Percentiles rank a stretch among this genome's conserved stretches.
Conservation (phyloP, 495 filamentous ascomycete genomes). For the Umbilicaria muhlenbergii region DNA sequence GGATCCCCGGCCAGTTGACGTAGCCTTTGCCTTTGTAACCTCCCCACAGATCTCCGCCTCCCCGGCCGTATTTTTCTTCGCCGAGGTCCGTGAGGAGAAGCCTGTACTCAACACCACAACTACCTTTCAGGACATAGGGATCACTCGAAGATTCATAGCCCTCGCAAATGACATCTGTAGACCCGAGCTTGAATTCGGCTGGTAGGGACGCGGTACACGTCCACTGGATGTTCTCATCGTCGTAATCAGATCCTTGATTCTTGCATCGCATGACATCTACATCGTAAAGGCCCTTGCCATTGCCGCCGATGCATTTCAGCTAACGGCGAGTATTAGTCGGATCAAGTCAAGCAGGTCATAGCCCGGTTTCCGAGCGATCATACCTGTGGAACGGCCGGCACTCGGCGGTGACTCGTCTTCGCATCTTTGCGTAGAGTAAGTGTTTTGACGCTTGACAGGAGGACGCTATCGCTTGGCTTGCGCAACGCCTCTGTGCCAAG, state of each 20-base stretch:
- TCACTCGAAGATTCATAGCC: slow-evolving; percentile 67
- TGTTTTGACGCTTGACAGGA: slow-evolving; percentile 60
- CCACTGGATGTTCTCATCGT: slow-evolving; percentile 67
- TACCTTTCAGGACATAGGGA: slow-evolving; percentile 70
- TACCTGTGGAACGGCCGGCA: slow-evolving; percentile 59
- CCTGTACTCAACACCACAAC: slow-evolving; percentile 86
- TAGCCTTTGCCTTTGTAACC: not conserved
- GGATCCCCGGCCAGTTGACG: slow-evolving; percentile 5
- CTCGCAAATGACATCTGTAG: slow-evolving; percentile 86
- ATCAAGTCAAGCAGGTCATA: not conserved
- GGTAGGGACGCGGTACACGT: slow-evolving; percentile 71
- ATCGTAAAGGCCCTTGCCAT: slow-evolving; percentile 43
- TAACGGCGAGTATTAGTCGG: slow-evolving; percentile 10
- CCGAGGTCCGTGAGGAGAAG: slow-evolving; percentile 69
- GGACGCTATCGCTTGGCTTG: slow-evolving; percentile 43
- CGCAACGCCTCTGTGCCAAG: slow-evolving; percentile 12
- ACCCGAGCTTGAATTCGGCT: slow-evolving; percentile 70
- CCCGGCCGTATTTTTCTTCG: slow-evolving; percentile 46
- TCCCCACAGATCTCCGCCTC: slow-evolving; percentile 3
- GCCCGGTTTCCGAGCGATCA: not conserved
- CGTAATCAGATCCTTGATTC: slow-evolving; percentile 62
- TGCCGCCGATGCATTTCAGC: slow-evolving; percentile 64
- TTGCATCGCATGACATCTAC: slow-evolving; percentile 76
- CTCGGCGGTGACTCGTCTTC: slow-evolving; percentile 59
- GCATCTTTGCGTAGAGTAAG: slow-evolving; percentile 55